Base-by-base conservation (phyloP, 495 filamentous ascomycete genomes). In the Aspergillus carlsbadensis region DNA sequence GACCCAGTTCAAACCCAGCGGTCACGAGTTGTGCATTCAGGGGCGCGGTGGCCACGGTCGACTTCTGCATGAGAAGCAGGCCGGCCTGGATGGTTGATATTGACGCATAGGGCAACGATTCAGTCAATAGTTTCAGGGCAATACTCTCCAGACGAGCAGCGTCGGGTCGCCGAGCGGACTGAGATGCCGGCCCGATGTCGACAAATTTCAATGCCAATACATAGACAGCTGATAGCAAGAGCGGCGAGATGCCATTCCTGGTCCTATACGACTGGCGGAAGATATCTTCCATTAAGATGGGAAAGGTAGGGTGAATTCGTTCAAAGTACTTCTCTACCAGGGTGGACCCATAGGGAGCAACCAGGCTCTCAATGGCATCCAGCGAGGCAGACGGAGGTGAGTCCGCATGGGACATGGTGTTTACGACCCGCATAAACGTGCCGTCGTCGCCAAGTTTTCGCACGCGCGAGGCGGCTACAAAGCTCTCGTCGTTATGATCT, bases 11-110 rank as follows among this genome's bases (percentile, higher is more conserved):
- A 47, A 82, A 82, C 10, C 77, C 73, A n/a, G 75, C 76, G 10
- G 78, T 79, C 53, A 81, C 77, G 31, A 84, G 56, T 68, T 97
- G 92, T 0, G 90, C 88, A 14, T 92, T 97, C 54, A 95, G 76
- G 2, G 89, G 87, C 76, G 91, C 90, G 22, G 92, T 89, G 60
- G 92, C 89, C 1, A 92, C 81, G 42, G 92, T 89, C 15, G 92
- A 91, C 37, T 91, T 84, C 63, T 98, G 92, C 58, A 93, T 87
- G 18, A 98, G 80, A 34, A 98, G 71, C 44, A 98, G 74, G 10
- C 93, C 94, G 3, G 91, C 92, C 69, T 98, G 94, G 26, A 98
- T 83, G 2, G 92, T 94, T 14, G 93, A 92, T n/a, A 97, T 80
- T 58, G 93, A 96, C 3, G 94, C 90, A 58, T 87, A 78, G 53